These are phyloP conservation scores for Pisolithus marmoratus DNA, from an alignment of 768 basidiomycete species.

Conservation along the genomic window DNA sequence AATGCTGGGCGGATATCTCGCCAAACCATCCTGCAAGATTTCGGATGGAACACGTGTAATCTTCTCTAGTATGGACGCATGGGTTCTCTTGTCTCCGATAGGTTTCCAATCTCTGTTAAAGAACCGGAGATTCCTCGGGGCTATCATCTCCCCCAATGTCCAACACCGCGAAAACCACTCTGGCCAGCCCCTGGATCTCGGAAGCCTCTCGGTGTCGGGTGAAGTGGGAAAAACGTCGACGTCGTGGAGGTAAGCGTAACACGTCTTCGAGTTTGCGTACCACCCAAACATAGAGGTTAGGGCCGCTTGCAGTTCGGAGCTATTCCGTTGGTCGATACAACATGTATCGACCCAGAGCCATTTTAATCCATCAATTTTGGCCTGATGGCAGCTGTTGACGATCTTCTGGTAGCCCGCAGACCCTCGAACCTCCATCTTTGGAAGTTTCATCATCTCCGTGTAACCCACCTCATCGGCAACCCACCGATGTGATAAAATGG, in stretches of 20 bases:
- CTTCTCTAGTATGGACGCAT: background rate
- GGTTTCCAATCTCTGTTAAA: slow-evolving; percentile 12
- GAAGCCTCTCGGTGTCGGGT: background rate
- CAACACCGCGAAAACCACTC: slow-evolving; percentile 15
- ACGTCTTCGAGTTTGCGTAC: slow-evolving; percentile 13
- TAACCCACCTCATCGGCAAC: background rate
- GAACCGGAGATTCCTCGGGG: slow-evolving; percentile 11
- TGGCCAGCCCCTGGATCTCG: background rate
- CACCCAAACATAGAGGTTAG: slow-evolving; percentile 13
- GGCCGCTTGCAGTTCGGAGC: slow-evolving; percentile 13
- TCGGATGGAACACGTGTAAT: background rate
- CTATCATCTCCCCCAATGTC: slow-evolving; percentile 8
- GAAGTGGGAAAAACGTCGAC: background rate
- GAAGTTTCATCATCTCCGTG: background rate
- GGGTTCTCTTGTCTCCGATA: background rate
- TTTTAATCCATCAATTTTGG: too few species aligned
- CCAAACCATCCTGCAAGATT: background rate
- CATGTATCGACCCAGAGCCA: too few species aligned
- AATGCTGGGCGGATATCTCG: background rate
- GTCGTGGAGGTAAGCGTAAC: slow-evolving; percentile 13
- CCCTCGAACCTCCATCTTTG: background rate
- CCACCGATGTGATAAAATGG: background rate
- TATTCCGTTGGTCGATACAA: too few species aligned
- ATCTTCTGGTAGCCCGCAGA: background rate
- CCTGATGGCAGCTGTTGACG: too few species aligned